Evolutionary conservation across 2,329 filamentous ascomycete species (phyloP).

Genomic region (Diplocarpon rosae): DNA sequence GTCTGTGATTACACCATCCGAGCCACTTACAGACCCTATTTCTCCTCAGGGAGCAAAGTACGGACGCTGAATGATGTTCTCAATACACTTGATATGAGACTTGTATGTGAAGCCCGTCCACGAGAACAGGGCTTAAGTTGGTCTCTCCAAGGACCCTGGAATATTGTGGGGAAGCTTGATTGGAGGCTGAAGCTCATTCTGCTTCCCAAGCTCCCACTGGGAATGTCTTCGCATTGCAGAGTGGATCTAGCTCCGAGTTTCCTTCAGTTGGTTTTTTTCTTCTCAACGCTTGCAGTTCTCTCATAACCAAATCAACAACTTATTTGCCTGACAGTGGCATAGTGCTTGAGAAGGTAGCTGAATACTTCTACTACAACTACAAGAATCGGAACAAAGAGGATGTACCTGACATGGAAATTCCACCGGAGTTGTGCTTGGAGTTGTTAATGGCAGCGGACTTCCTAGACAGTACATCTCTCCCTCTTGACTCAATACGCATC

Average conservation of each 20-base stretch:
- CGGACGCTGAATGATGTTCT: slow-evolving; percentile 28
- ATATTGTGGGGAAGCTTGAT: too few relatives aligned
- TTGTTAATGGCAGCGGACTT: slow-evolving; percentile 69
- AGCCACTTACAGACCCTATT: slow-evolving; percentile 27
- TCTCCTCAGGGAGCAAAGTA: slow-evolving; percentile 12
- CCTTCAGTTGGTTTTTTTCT: too few relatives aligned
- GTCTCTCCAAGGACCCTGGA: too few relatives aligned
- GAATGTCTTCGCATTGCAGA: too few relatives aligned
- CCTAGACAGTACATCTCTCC: slow-evolving; percentile 43
- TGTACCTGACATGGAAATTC: slow-evolving; percentile 72
- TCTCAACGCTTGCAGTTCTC: not conserved
- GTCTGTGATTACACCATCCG: slow-evolving; percentile 26
- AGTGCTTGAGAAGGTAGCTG: slow-evolving; percentile 69
- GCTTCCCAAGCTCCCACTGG: too few relatives aligned
- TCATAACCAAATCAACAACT: slow-evolving; percentile 3
- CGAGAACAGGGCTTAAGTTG: too few relatives aligned
- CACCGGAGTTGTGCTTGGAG: slow-evolving; percentile 67
- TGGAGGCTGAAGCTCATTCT: too few relatives aligned
- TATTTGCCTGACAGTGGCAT: slow-evolving; percentile 41
- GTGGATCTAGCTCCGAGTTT: too few relatives aligned
- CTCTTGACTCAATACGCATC: slow-evolving; percentile 1
- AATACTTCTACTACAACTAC: slow-evolving; percentile 78
- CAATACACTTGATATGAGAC: slow-evolving; percentile 56
- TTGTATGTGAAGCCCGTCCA: slow-evolving; percentile 13
- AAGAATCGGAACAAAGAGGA: slow-evolving; percentile 59